Evolutionary conservation across 2,329 filamentous ascomycete genomes (phyloP), one percentile per base, ranked within the genome.

Genomic region (Xylariales sp.): DNA sequence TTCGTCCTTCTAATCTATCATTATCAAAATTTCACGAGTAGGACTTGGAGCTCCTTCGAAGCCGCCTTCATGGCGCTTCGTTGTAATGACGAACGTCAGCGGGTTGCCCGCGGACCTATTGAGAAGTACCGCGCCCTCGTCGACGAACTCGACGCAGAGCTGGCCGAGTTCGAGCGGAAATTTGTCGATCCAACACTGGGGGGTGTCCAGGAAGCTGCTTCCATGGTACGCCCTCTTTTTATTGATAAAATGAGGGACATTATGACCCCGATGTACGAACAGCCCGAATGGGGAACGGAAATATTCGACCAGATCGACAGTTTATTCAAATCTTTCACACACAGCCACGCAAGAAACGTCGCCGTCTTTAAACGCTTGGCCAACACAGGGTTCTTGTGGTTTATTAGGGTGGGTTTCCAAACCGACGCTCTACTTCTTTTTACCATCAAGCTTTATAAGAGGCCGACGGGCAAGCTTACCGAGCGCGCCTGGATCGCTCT

Each of bases 151-250:
- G 73, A 77, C 36, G 8, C n/a, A 48, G 67, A 72, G 10, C 60
- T 71, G 14, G 59, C 54, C 28, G 63, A 65, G n/a, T 63, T 77
- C 28, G 75, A 78, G 62, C 65, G 53, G 5, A 74, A 70, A 30
- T 76, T 76, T 61, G 72, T 75, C 12, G 65, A 70, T 36, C 63
- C 57, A 16, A 10, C 56, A 8, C 36, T 75, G 73, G 77, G 79
- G 39, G 76, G 75, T n/a, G 63, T 70, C 10, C 69, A 72, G 10
- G 50, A 58, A 28, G 70, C 67, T 34, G 68, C 72, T 5, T 23
- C 59, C 5, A 41, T 60, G 36, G 36, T 70, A n/a, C 67, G 71
- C 10, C 71, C 69, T 28, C 64, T 69, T 16, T 59, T 71, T 41
- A 54, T 70, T 8, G 61, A 59, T 5, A 71, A 71, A 48, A 65